Conservation (phyloP, 1,284 basidiomycete genomes). For the Coniferiporia sulphurascens region DNA sequence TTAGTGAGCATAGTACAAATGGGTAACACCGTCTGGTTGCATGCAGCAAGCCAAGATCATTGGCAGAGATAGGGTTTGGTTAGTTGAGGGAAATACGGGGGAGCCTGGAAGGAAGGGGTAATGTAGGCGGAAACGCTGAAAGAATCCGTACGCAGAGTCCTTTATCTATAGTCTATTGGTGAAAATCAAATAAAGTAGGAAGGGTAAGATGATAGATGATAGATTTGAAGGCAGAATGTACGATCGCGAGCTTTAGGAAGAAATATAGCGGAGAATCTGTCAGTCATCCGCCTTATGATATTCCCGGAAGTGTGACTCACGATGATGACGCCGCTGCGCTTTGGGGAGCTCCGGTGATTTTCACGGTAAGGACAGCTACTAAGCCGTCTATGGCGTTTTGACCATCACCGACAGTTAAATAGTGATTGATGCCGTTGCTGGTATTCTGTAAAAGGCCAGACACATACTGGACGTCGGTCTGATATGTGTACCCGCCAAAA, state of each 20-base stretch:
- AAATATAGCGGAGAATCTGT: not conserved
- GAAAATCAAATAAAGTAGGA: slow-evolving; percentile 8
- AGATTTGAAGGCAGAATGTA: not conserved
- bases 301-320: not conserved
- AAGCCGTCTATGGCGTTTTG: slow-evolving; percentile 77
- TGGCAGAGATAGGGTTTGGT: not conserved
- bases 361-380: slow-evolving; percentile 78
- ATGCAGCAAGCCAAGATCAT: not conserved
- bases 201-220: slow-evolving; percentile 1
- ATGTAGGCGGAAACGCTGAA: not conserved
- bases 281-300: not conserved
- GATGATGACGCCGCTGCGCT: slow-evolving; percentile 8
- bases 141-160: not conserved
- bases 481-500: slow-evolving; percentile 62
- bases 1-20: not conserved
- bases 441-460: slow-evolving; percentile 66
- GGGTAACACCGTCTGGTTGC: not conserved
- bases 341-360: slow-evolving; percentile 39
- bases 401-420: slow-evolving; percentile 53
- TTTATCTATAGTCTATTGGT: slow-evolving; percentile 7
- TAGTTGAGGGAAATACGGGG: not conserved
- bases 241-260: slow-evolving; percentile 1
- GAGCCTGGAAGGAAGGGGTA: not conserved
- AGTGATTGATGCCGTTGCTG: slow-evolving; percentile 77
- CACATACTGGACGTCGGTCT: slow-evolving; percentile 62